Evolutionary conservation across 1,284 basidiomycete species (phyloP).

Genomic region (Trametes hirsuta): DNA sequence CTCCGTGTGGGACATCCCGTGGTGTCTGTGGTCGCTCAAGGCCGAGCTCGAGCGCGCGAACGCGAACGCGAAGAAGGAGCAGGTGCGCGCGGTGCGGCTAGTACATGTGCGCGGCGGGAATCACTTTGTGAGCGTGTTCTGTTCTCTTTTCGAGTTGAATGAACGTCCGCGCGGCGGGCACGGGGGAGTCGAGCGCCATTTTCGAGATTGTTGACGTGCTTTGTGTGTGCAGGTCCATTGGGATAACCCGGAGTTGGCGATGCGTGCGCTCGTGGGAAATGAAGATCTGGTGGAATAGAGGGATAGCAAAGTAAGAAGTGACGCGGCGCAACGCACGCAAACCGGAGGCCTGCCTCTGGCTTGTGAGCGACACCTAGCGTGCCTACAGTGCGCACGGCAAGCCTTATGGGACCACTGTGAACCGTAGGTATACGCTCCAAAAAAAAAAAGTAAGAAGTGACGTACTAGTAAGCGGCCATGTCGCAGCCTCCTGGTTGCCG

Average conservation of each 20-base stretch:
- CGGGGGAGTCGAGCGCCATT: too few species aligned
- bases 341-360: too few species aligned
- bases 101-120: conserved; percentile 5
- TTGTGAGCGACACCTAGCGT: too few species aligned
- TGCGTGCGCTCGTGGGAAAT: conserved; percentile 3
- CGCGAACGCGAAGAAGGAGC: neutral
- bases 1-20: conserved; percentile 15
- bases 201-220: neutral
- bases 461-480: too few species aligned
- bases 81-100: neutral
- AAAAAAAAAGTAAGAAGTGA: too few species aligned
- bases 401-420: too few species aligned
- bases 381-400: too few species aligned
- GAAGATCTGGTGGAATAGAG: conserved; percentile 2
- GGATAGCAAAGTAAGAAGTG: neutral
- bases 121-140: conserved; percentile 5
- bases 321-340: too few species aligned
- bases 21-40: conserved; percentile 1
- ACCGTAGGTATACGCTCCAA: too few species aligned
- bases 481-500: too few species aligned
- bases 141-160: neutral
- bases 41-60: neutral
- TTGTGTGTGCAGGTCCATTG: conserved; percentile 1
- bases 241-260: conserved; percentile 6
- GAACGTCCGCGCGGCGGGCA: too few species aligned